Evolutionary conservation across 2,329 filamentous ascomycete genomes (phyloP).

Genomic region (Rachicladosporium sp.): DNA sequence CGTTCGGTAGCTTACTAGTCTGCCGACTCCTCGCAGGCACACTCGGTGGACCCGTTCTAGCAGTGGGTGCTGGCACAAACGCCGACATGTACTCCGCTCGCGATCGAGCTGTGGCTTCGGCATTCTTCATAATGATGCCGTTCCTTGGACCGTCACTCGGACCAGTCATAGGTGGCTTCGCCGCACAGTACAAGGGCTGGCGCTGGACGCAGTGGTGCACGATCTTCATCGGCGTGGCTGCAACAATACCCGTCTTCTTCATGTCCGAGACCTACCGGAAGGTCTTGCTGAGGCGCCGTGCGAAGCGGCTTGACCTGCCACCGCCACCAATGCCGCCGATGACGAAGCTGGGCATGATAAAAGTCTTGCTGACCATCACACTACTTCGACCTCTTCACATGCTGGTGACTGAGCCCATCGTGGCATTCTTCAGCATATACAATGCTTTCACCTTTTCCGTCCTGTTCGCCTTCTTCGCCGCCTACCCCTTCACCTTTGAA

Average conservation of each 20-base stretch:
- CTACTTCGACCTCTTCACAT: slow-evolving; percentile 23
- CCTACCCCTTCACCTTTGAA: slow-evolving; percentile 40
- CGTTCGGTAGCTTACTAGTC: slow-evolving; percentile 56
- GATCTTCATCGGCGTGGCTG: slow-evolving; percentile 28
- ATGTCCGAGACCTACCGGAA: slow-evolving; percentile 46
- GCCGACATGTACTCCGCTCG: slow-evolving; percentile 27
- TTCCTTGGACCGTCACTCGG: slow-evolving; percentile 12
- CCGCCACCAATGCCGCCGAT: slow-evolving; percentile 11
- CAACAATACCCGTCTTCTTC: slow-evolving; percentile 28
- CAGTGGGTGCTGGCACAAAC: slow-evolving; percentile 30
- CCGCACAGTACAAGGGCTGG: slow-evolving; percentile 30
- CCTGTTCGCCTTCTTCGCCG: slow-evolving; percentile 22
- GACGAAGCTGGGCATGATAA: slow-evolving; percentile 16
- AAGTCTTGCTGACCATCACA: slow-evolving; percentile 21
- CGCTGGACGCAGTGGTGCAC: slow-evolving; percentile 33
- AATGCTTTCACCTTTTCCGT: slow-evolving; percentile 21
- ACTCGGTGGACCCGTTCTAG: slow-evolving; percentile 24
- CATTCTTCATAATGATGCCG: slow-evolving; percentile 29
- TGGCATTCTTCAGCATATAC: slow-evolving; percentile 20
- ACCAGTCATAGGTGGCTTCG: slow-evolving; percentile 33
- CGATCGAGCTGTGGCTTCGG: slow-evolving; percentile 22
- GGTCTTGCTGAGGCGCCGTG: slow-evolving; percentile 30
- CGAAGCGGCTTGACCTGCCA: slow-evolving; percentile 21
- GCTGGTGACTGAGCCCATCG: slow-evolving; percentile 26
- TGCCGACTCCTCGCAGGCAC: slow-evolving; percentile 42